Base-by-base conservation (phyloP, 371 early-diverging fungal genomes). In the Syncephalastrum monosporum region DNA sequence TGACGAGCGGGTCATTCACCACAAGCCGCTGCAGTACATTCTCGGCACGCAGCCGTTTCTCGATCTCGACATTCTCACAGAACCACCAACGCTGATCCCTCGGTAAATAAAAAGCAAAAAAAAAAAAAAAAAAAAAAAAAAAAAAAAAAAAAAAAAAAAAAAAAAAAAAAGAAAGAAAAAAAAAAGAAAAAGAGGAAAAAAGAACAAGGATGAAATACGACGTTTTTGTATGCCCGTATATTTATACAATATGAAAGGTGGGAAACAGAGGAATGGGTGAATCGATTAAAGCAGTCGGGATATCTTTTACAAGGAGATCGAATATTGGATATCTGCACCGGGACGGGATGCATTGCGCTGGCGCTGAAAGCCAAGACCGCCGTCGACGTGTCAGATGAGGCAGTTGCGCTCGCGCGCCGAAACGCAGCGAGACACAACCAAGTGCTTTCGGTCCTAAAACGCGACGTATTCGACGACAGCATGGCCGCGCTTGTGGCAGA, bases 241-340 rank as follows among this genome's bases (percentile, higher is more conserved):
- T 21, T 21, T 42, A 10, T 4, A n/a, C 17, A 27, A 45, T 5
- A 13, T 2, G 8, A 21, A 54, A 87, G 88, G 63, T 92, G 92
- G 93, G 96, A 96, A 64, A 96, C 96, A 0, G 95, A 96, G 74
- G 93, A 93, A 71, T 94, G 94, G 93, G 82, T 59, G 8, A 86
- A n/a, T 57, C 78, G 38, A 64, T 80, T 25, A 62, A 90, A 3
- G 75, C 80, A 23, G 58, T 67, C 4, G 44, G 76, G 48, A 54
- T 90, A 29, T 71, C 10, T n/a, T 42, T 15, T 13, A 19, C 23
- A 50, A 50, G 27, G 50, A 3, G 50, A 23, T n/a, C 71, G 79
- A 33, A 83, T 95, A n/a, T 66, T 94, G 0, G 97, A 97, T 65
- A 61, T 92, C 3, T 94, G 97, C 60, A 85, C 92, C 2, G 97